Conservation (phyloP, 2,329 filamentous ascomycete genomes). For the Plenodomus tracheiphilus region DNA sequence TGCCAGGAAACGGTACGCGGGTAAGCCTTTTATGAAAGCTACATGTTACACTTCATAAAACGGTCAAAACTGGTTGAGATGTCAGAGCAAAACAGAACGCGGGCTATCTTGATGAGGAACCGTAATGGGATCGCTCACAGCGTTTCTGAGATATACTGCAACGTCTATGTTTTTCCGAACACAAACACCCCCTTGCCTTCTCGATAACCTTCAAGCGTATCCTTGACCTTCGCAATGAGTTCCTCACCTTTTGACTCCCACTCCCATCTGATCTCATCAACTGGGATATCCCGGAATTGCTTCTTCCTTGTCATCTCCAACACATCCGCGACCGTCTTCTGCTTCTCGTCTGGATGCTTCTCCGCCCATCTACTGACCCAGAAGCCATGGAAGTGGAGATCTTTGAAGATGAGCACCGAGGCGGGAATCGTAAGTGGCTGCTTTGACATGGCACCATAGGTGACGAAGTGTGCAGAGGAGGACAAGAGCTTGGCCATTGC, state of each 20-base stretch:
- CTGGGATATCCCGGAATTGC: slow-evolving; percentile 80
- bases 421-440: slow-evolving; percentile 82
- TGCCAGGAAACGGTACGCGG: slow-evolving; percentile 50
- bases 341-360: slow-evolving; percentile 71
- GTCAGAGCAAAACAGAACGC: no score
- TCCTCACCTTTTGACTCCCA: slow-evolving; percentile 74
- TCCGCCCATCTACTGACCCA: slow-evolving; percentile 94
- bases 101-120: no score
- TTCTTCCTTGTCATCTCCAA: slow-evolving; percentile 73
- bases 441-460: slow-evolving; percentile 93
- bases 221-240: slow-evolving; percentile 75
- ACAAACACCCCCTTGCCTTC: slow-evolving; percentile 89
- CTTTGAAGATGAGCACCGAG: slow-evolving; percentile 88
- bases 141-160: no score
- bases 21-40: slow-evolving; percentile 23
- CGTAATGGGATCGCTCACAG: no score
- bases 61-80: no score
- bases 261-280: slow-evolving; percentile 80
- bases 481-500: slow-evolving; percentile 73
- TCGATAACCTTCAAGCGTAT: slow-evolving; percentile 81
- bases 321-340: slow-evolving; percentile 81
- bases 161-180: slow-evolving; percentile 58
- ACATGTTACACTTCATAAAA: background rate
- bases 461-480: slow-evolving; percentile 75
- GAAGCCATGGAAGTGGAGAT: slow-evolving; percentile 86